Evolutionary conservation across 2,329 filamentous ascomycete species (phyloP).

Genomic region (Macrophomina tecta): DNA sequence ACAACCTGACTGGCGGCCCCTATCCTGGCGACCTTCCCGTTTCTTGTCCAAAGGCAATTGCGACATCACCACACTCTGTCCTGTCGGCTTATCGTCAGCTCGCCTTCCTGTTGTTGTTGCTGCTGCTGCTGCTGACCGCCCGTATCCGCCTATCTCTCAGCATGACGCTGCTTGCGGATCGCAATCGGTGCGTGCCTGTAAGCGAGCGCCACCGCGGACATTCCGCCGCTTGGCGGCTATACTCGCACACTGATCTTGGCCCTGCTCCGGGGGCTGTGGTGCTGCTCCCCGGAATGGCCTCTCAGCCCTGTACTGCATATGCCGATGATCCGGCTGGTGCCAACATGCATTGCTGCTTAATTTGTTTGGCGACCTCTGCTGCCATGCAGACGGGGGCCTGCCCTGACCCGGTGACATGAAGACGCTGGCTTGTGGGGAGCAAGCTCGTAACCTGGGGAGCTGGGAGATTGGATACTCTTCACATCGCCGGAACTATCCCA

Average conservation of each 20-base stretch:
- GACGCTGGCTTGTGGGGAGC: background rate
- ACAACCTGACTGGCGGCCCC: constrained; percentile 20
- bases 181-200: constrained; percentile 5
- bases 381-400: background rate
- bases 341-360: background rate
- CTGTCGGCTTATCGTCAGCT: background rate
- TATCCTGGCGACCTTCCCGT: constrained; percentile 22
- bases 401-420: background rate
- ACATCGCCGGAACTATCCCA: background rate
- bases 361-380: background rate
- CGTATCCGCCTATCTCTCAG: constrained; percentile 15
- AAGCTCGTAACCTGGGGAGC: background rate
- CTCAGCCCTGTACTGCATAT: background rate
- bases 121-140: background rate
- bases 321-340: constrained; percentile 3
- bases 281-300: constrained; percentile 10
- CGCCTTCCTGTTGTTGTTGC: background rate
- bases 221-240: constrained; percentile 13
- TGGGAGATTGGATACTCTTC: constrained; percentile 6
- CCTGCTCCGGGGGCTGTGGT: constrained; percentile 1
- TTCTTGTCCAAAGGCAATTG: constrained; percentile 20
- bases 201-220: constrained; percentile 21
- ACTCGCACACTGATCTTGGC: constrained; percentile 10
- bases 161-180: constrained; percentile 11
- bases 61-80: constrained; percentile 7